Conservation (phyloP, 73 alveolate species). For the Paramecium biaurelia region DNA sequence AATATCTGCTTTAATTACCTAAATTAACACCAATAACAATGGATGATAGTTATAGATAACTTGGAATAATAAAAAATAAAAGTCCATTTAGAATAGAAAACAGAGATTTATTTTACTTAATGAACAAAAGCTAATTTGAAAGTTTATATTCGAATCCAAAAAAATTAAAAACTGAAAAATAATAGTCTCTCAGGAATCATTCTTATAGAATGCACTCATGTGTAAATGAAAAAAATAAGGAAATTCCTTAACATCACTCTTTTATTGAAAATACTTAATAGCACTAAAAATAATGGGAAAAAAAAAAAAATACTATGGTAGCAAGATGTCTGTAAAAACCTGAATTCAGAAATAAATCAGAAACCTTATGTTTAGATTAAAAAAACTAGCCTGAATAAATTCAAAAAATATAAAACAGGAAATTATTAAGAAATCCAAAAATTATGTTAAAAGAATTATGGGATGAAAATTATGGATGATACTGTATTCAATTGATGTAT, state of each 20-base stretch:
- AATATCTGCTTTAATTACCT: neutral
- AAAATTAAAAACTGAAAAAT: neutral
- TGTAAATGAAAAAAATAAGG: neutral
- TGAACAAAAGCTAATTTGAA: conserved; percentile 5
- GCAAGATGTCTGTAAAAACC: neutral
- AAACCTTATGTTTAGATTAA: neutral
- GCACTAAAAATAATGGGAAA: neutral
- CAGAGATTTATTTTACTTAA: neutral
- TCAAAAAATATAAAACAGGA: neutral
- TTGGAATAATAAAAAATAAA: neutral
- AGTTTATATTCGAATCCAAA: neutral
- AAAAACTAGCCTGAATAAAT: neutral
- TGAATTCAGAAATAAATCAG: neutral
- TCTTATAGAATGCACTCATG: neutral
- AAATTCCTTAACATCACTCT: neutral
- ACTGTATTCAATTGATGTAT: neutral
- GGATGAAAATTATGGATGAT: neutral
- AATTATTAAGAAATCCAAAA: neutral
- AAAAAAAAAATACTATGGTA: neutral
- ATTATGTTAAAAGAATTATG: neutral
- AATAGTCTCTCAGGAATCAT: neutral
- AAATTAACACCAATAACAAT: neutral
- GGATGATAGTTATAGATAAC: neutral
- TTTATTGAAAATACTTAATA: neutral
- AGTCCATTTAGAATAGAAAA: neutral